Evolutionary conservation across 257 asterid genomes (phyloP), one percentile per base, ranked within the genome.

Genomic region (Capsicum pubescens): DNA sequence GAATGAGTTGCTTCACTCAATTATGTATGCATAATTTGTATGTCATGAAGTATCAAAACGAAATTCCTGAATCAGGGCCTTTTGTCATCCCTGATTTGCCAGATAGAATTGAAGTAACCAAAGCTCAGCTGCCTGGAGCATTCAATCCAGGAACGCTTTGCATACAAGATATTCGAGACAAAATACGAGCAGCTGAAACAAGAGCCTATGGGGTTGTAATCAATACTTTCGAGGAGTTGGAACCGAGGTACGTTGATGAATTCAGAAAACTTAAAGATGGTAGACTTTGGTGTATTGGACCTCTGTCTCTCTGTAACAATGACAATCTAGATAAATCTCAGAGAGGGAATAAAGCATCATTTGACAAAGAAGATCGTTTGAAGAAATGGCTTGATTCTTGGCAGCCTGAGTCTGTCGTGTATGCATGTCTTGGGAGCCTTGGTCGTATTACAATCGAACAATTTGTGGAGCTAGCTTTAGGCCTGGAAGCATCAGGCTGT

Each of bases 201-300:
- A 61, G 63, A 83, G 8, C 86, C 11, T 59, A 83, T 50, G 86
- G 78, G 26, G 83, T 84, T 11, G 83, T 84, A 1, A 26, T 84
- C 57, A 84, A 84, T 60, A 58, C 66, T 44, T 84, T 84, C n/a
- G 78, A 59, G 68, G 86, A 84, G 79, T 54, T 76, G n/a, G 83
- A 84, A 57, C 35, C 14, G 2, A 69, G 80, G 64, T 61, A 76
- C 7, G 58, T 61, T 13, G 80, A 59, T 9, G 39, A 84, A 19
- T 84, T 44, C 61, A 3, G 5, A 84, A 61, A 84, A 70, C 66
- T 12, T 0, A 84, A 48, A 71, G 48, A 80, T 16, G 39, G 69
- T 16, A 59, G 13, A 52, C 83, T 84, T 16, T 84, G 86, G 83
- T 84, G 86, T 32, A 26, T 84, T 21, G 86, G 85, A 52, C 82